Evolutionary conservation across 495 filamentous ascomycete genomes (phyloP).

Genomic region (Penicillium coffeae): DNA sequence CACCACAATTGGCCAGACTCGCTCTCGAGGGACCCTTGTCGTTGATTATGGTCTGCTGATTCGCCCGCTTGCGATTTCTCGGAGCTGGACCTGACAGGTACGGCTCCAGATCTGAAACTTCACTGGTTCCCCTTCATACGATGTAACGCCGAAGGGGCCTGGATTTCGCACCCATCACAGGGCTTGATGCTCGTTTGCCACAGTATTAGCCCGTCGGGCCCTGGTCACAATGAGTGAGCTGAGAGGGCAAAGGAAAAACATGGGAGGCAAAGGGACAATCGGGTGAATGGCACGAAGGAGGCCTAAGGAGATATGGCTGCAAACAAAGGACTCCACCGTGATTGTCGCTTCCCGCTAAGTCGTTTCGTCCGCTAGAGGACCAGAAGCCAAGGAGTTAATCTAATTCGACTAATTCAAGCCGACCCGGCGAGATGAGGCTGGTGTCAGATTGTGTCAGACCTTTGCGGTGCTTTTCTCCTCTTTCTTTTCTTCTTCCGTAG

Average conservation of each 20-base stretch:
- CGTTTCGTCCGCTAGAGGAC: not conserved
- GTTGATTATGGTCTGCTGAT: not conserved
- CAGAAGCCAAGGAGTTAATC: constrained; percentile 2
- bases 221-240: no score
- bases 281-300: no score
- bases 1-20: not conserved
- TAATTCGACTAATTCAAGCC: not conserved
- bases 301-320: no score
- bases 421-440: not conserved
- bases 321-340: not conserved
- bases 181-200: not conserved
- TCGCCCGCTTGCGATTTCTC: not conserved
- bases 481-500: constrained; percentile 10
- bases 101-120: not conserved
- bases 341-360: not conserved
- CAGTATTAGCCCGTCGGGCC: not conserved
- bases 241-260: not conserved
- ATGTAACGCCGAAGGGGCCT: not conserved
- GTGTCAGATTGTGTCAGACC: not conserved
- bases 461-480: constrained; percentile 8
- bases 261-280: no score
- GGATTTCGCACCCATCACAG: not conserved
- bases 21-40: not conserved
- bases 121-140: not conserved
- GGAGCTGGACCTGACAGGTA: not conserved